phyloP scores from a whole-genome alignment of 2,329 filamentous ascomycete species.

The Diplodia seriata region DNA sequence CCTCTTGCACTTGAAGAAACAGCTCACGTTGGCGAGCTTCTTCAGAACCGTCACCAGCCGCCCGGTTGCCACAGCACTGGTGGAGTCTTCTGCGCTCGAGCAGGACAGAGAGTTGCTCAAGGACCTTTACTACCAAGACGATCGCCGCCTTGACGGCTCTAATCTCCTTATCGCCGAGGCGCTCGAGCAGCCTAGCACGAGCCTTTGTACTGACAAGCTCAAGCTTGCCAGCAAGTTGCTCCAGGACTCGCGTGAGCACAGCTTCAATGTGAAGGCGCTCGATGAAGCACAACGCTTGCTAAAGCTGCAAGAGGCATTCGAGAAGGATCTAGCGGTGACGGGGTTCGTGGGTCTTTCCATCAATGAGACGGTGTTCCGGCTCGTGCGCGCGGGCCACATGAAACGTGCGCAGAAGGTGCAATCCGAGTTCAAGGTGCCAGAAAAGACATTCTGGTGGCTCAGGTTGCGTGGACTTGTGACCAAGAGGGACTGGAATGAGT shows the following conservation, averaged over 20 bases:
- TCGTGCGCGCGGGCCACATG: slow-evolving; percentile 80
- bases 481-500: slow-evolving; percentile 88
- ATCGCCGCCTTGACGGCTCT: slow-evolving; percentile 85
- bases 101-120: slow-evolving; percentile 86
- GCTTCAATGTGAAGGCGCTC: slow-evolving; percentile 75
- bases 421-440: slow-evolving; percentile 89
- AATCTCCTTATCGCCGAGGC: slow-evolving; percentile 87
- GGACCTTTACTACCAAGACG: slow-evolving; percentile 97
- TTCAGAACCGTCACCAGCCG: slow-evolving; percentile 89
- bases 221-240: slow-evolving; percentile 85
- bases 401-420: slow-evolving; percentile 88
- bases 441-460: slow-evolving; percentile 88
- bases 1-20: slow-evolving; percentile 84
- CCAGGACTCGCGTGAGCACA: slow-evolving; percentile 79
- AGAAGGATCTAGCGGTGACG: slow-evolving; percentile 73
- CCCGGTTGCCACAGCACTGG: slow-evolving; percentile 84
- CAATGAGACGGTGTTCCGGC: slow-evolving; percentile 89
- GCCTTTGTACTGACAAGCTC: slow-evolving; percentile 81
- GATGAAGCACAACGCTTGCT: slow-evolving; percentile 82
- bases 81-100: slow-evolving; percentile 81
- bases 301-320: slow-evolving; percentile 84
- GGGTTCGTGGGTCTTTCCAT: slow-evolving; percentile 82
- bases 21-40: slow-evolving; percentile 87
- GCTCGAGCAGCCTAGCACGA: slow-evolving; percentile 72
- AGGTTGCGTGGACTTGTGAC: slow-evolving; percentile 87